phyloP scores from a whole-genome alignment of 225 moss, liverwort and hornwort species.

The Lunularia cruciata region DNA sequence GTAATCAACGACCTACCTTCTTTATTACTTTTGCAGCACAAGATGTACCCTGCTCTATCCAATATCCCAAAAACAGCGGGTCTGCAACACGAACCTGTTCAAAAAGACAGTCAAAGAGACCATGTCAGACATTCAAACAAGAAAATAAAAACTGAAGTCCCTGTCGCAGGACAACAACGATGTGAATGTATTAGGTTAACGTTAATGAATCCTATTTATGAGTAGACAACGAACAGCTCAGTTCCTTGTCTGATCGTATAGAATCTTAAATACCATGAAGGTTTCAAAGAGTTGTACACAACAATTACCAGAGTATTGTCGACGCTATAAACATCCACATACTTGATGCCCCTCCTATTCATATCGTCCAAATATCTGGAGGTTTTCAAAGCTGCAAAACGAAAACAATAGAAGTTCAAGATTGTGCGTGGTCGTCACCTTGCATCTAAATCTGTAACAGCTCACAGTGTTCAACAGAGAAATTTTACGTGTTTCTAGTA shows the following conservation, averaged over 20 bases:
- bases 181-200: background rate
- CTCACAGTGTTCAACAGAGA: no score
- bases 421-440: no score
- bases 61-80: constrained; percentile 52
- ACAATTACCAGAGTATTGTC: constrained; percentile 52
- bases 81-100: constrained; percentile 54
- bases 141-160: background rate
- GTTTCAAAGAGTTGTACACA: no score
- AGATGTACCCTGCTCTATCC: constrained; percentile 43
- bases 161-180: background rate
- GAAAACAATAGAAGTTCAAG: no score
- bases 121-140: background rate
- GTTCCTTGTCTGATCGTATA: no score
- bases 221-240: no score
- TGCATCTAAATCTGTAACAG: no score
- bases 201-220: no score
- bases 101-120: background rate
- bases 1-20: no score
- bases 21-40: constrained; percentile 55
- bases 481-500: no score
- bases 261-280: no score
- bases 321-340: constrained; percentile 49
- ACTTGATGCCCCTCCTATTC: constrained; percentile 44
- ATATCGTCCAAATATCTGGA: constrained; percentile 48
- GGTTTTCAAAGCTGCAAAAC: constrained; percentile 42